Evolutionary conservation across 2,329 filamentous ascomycete genomes (phyloP), one percentile per base, ranked within the genome.

Genomic region (Cordyceps farinosa): DNA sequence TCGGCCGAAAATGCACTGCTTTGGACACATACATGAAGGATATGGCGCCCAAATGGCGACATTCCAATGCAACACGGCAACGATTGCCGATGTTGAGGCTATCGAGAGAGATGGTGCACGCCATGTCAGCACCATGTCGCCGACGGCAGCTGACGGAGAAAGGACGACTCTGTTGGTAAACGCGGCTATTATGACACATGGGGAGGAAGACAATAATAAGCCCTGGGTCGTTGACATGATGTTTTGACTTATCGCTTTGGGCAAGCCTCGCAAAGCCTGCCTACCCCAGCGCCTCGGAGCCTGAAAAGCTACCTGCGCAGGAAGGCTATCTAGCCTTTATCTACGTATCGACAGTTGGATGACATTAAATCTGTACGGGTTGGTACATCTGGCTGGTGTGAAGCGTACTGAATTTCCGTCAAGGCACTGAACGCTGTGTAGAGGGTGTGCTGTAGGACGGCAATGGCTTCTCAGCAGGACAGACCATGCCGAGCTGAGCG

Each of bases 21-120:
- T 68, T 53, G 69, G 67, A 10, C 67, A 71, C 58, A 66, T 68
- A 1, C 66, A 69, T 51, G 63, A 61, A n/a, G 66, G 62, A n/a
- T 70, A 67, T 66, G 70, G 65, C 17, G 66, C 76, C 0, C 79
- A 78, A 61, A 52, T 78, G 3, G 74, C 32, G 15, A 58, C 17
- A 4, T 63, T 58, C 5, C 0, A 58, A 2, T 13, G 13, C 17
- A 17, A 38, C 27, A 32, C 47, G n/a, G 22, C 29, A 11, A 38
- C 15, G 3, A 2, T 62, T 32, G 15, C 40, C 7, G 44, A 56
- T 50, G 40, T 57, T 8, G 44, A 50, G 10, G 30, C 13, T 50
- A 34, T 30, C 9, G 56, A 59, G 8, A n/a, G n/a, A 38, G 22
- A 48, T 6, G 42, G 54, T 13, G 0, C 38, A 8, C 56, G 22